phyloP scores from a whole-genome alignment of 2,329 filamentous ascomycete genomes.

The Pseudogymnoascus sp. region DNA sequence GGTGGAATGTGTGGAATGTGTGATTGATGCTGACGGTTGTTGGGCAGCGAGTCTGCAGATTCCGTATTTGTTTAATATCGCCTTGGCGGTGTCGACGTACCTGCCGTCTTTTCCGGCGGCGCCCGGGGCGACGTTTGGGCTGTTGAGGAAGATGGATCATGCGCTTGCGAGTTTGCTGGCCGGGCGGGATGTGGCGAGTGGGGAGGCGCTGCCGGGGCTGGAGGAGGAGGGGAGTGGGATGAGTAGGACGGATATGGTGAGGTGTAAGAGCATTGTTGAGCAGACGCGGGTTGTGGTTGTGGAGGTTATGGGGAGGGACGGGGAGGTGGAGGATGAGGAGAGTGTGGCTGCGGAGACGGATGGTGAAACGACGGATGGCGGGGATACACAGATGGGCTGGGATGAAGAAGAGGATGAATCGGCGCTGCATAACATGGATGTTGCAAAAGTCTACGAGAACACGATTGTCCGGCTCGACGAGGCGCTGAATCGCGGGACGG shows the following conservation, averaged over 20 bases:
- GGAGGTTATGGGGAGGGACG: constrained; percentile 53
- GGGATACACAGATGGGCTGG: constrained; percentile 25
- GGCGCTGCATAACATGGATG: constrained; percentile 56
- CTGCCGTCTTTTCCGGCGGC: constrained; percentile 63
- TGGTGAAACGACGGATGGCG: constrained; percentile 23
- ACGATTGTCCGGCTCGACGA: constrained; percentile 70
- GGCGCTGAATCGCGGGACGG: constrained; percentile 39
- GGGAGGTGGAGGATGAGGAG: constrained; percentile 33
- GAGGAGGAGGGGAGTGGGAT: constrained; percentile 54
- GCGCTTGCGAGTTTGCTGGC: constrained; percentile 70
- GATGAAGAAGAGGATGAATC: constrained; percentile 41
- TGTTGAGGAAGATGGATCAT: constrained; percentile 73
- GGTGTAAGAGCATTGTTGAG: constrained; percentile 74
- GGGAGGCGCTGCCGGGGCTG: constrained; percentile 62
- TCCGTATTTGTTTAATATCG: constrained; percentile 73
- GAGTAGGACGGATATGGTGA: constrained; percentile 76
- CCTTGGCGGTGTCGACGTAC: constrained; percentile 63
- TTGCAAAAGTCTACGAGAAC: constrained; percentile 69
- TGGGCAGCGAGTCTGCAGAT: constrained; percentile 72
- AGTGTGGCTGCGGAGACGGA: constrained; percentile 13
- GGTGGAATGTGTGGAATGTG: neutral
- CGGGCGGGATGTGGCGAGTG: constrained; percentile 58
- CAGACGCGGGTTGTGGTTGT: constrained; percentile 64
- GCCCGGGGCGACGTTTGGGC: constrained; percentile 58
- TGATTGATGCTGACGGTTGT: neutral